Conservation (phyloP, 352 stramenopile genomes). For the Pythium sp. region DNA sequence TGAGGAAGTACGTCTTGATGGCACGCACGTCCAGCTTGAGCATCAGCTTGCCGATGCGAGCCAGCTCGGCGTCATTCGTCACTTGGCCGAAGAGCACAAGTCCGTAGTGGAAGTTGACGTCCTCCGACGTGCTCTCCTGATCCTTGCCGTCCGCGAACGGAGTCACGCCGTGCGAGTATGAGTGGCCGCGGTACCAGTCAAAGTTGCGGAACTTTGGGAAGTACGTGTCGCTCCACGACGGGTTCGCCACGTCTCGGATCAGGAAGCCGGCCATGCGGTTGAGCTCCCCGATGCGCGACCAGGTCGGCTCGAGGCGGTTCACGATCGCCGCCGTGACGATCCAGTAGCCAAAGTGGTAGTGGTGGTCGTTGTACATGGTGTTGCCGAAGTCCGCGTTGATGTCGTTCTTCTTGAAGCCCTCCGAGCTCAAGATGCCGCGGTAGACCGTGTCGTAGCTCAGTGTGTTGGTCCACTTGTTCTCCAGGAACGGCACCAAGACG, state of each 20-base stretch:
- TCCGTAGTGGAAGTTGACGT: constrained; percentile 66
- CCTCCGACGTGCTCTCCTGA: constrained; percentile 67
- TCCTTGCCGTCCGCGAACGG: constrained; percentile 63
- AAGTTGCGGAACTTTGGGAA: constrained; percentile 71
- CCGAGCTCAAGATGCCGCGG: constrained; percentile 58
- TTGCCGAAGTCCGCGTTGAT: constrained; percentile 76
- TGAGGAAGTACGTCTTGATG: constrained; percentile 76
- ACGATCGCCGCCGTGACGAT: constrained; percentile 55
- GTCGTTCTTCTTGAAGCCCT: constrained; percentile 56
- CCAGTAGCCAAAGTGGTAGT: constrained; percentile 81
- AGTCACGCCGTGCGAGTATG: constrained; percentile 70
- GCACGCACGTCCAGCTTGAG: constrained; percentile 43
- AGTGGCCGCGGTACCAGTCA: constrained; percentile 70
- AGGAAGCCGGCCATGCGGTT: constrained; percentile 49
- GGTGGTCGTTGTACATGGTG: constrained; percentile 76
- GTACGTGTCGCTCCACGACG: constrained; percentile 38
- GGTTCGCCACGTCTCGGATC: constrained; percentile 53
- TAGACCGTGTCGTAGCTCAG: constrained; percentile 65
- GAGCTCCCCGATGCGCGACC: constrained; percentile 41
- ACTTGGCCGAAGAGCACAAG: constrained; percentile 47
- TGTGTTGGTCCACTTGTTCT: constrained; percentile 63
- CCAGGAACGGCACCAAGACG: constrained; percentile 49
- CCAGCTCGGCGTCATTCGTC: constrained; percentile 39
- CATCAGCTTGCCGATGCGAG: constrained; percentile 49
- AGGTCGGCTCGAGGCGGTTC: constrained; percentile 70